Base-by-base conservation (phyloP, 257 asterid genomes). In the Catharanthus roseus region DNA sequence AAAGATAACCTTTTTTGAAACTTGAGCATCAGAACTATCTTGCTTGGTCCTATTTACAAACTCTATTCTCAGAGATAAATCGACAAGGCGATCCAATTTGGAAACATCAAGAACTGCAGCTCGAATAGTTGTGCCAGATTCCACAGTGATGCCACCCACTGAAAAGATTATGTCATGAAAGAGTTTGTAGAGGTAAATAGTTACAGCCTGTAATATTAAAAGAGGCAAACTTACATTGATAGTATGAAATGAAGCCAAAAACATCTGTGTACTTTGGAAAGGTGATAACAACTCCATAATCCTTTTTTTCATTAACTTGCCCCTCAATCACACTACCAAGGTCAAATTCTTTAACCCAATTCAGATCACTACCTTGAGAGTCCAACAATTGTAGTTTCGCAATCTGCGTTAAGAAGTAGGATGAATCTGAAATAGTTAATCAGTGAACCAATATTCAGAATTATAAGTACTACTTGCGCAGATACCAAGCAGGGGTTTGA, bases 41-140 rank as follows among this genome's bases (percentile, higher is more conserved):
- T 71, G 72, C 65, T 82, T 81, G 47, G 81, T 71, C 80, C 75
- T 82, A 75, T 73, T 80, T 56, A 83, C 71, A 77, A 91, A 82
- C 55, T 85, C 95, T 39, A 91, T 88, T 86, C 89, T 95, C 74
- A 91, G 63, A 66, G 97, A 89, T 70, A 95, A 82, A 79, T 95
- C 99, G 74, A 95, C 92, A 34, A 95, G 90, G 77, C 89, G 93
- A 31, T 91, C 99, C 69, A 83, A 83, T 86, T 78, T 89, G 36
- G 97, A 89, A 81, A 91, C 86, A 84, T 95, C 99, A 71, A 95
- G 96, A 80, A 95, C 90, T 44, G 86, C 82, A 73, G 96, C 96
- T 71, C 54, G 82, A 58, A 95, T 75, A 77, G 83, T 80, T 61
- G 91, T 82, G 76, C 88, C 86, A 42, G 67, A 72, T 60, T 86